Evolutionary conservation across 1,139 yeast species (phyloP), one percentile per base, ranked within the genome.

Genomic region (Nadsonia starkeyi-henricii): DNA sequence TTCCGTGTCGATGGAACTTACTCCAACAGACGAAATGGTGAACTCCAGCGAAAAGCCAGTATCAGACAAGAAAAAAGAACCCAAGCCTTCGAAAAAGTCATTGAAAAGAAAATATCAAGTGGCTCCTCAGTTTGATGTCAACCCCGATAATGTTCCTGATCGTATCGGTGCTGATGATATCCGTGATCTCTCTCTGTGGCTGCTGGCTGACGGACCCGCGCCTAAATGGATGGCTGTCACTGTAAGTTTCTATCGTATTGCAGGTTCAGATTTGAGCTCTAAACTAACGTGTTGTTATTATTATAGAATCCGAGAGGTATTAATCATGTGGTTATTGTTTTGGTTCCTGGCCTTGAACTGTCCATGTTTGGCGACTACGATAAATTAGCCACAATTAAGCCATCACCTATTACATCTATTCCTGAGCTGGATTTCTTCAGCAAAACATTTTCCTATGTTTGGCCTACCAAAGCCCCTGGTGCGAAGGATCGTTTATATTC

Each of bases 341-440:
- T 80, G 49, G 73, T 78, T 2, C 86, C 91, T 0, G 95, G 95
- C 0, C 60, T 86, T 2, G 70, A 73, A n/a, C 62, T 69, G 3
- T 61, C 62, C 2, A 71, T 71, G 48, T 73, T 78, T 55, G 72
- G 71, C 0, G 47, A 62, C 19, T 50, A 51, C 12, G 49, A 45
- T 15, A 30, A 49, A 5, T 44, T 50, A 45, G 30, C 47, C 50
- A 39, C 49, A 8, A 45, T 44, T 21, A 53, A 50, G 21, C 51
- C 52, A 9, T 47, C 58, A 2, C 45, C 54, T 23, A 46, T 49
- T 45, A 56, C 49, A n/a, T 55, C 51, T 28, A 48, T 55, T 39
- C 58, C 60, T n/a, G 63, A 65, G 12, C 57, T 77, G 23, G 47
- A 62, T 1, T 71, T 74, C 52, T 62, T 79, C 44, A 50, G 62